Base-by-base conservation (phyloP, 1,139 yeast genomes). In the Zygosaccharomyces sapae region DNA sequence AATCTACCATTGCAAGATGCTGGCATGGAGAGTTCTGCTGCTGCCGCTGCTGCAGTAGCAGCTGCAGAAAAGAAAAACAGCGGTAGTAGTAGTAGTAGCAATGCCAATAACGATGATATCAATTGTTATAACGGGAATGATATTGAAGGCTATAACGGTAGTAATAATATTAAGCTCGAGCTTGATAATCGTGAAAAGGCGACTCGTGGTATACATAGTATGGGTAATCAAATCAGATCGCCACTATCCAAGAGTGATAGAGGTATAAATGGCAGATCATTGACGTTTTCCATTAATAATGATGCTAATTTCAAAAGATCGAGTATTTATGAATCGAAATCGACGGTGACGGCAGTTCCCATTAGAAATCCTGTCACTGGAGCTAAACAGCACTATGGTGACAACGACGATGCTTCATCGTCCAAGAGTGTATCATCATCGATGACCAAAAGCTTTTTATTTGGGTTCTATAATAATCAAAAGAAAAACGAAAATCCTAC, bases 401-500 rank as follows among this genome's bases (percentile, higher is more conserved):
- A 56, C 16, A 43, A 44, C 12, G 64, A 62, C 27, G 68, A 64
- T 44, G 52, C 47, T 12, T 41, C 48, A 1, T 65, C 68, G 1
- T 48, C 57, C 10, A 56, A 55, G 38, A 64, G 68, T 43, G 55
- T 57, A 34, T 63, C 71, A 0, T 70, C 74, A 0, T 70, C 74
- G 0, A 49, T 70, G 50, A 70, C 73, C 2, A 68, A 64, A 47
- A 69, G 68, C 19, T 72, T 77, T 20, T 57, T 77, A 3, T 72
- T 74, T 33, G 76, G 80, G 0, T 75, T 77, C 70, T 46, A 76
- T 64, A 51, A 69, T 62, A 62, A 66, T 66, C 45, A 63, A 69
- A 77, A 57, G 43, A 62, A 60, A 48, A 58, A 62, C 41, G 59
- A 61, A 53, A 71, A 70, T 40, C 47, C 55, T 5, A 59, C 60